Base-by-base conservation (phyloP, 345 rosid genomes). In the Gossypium mustelinum region DNA sequence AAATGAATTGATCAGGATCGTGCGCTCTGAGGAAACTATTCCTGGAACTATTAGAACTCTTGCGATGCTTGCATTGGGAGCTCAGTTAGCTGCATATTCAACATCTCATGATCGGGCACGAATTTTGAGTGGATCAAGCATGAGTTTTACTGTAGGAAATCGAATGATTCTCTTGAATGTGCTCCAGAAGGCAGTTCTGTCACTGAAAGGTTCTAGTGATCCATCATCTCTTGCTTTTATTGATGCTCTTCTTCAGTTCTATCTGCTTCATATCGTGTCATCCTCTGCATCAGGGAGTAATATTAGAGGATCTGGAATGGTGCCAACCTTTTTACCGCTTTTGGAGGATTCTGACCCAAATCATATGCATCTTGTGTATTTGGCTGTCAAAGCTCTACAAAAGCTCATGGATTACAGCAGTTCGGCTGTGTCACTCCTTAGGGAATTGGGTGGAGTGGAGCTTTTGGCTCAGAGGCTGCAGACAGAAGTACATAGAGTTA, bases 231-330 rank as follows among this genome's bases (percentile, higher is more conserved):
- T 94, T 79, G 86, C 97, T 65, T 94, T 94, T 87, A 89, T 91
- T 68, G 97, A 94, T 84, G 97, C 98, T 44, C 92, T 94, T 73
- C 95, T 94, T 77, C 93, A 92, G 80, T 94, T 94, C 81, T 94
- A 94, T 87, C 80, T 92, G 84, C 97, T 94, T 65, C 97, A 94
- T 80, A 89, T 94, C 75, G 92, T 91, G 81, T 94, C 98, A 34
- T 91, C 97, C 54, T 94, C 98, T 9, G 87, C 98, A 52, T 91
- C 97, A 43, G 98, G 97, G 75, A 91, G 88, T 83, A 92, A 89
- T 84, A 80, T 94, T 76, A 87, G 98, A 80, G 98, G 98, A 11
- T 92, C 95, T 75, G 97, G 97, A 68, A 94, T 92, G 97, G 95
- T 94, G 76, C 89, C 97, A 11, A 94, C 98, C 3, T 91, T 94